Evolutionary conservation across 1,284 basidiomycete genomes (phyloP).

Genomic region (Apiotrichum akiyoshidainum): DNA sequence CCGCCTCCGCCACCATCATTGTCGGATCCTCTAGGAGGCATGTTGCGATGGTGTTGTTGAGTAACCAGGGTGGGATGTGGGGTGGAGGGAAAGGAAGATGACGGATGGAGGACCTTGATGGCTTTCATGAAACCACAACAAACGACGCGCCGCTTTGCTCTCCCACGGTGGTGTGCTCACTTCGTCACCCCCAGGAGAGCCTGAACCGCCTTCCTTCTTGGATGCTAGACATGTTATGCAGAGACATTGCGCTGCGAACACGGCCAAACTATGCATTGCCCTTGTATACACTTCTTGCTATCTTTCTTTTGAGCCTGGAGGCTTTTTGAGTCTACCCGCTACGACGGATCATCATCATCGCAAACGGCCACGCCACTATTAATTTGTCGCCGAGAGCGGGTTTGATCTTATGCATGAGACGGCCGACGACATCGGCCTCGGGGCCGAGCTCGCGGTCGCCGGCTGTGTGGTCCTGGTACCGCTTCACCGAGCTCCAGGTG

Average conservation of each 20-base stretch:
- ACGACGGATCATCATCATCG: conserved; percentile 4
- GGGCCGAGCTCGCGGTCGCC: conserved; percentile 52
- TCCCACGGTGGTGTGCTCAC: conserved; percentile 11
- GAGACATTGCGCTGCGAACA: no score
- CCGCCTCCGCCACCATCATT: not conserved
- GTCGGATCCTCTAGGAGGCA: not conserved
- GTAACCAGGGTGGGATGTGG: not conserved
- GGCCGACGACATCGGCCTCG: conserved; percentile 62
- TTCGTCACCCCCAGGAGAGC: no score
- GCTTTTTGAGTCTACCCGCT: not conserved
- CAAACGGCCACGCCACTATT: conserved; percentile 5
- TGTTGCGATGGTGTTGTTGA: not conserved
- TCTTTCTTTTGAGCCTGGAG: no score
- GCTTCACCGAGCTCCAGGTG: conserved; percentile 69
- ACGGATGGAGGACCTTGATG: not conserved
- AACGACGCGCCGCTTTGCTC: not conserved
- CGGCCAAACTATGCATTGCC: no score
- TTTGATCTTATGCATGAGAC: conserved; percentile 59
- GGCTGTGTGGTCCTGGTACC: conserved; percentile 64
- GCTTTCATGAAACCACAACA: not conserved
- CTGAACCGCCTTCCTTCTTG: no score
- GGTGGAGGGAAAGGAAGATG: not conserved
- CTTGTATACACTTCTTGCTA: no score
- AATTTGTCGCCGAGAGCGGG: conserved; percentile 50
- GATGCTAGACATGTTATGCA: no score